Percentiles rank a stretch among this genome's conserved stretches.
Evolutionary conservation across 495 filamentous ascomycete genomes (phyloP).

Genomic region (Tetracladium setigerum): DNA sequence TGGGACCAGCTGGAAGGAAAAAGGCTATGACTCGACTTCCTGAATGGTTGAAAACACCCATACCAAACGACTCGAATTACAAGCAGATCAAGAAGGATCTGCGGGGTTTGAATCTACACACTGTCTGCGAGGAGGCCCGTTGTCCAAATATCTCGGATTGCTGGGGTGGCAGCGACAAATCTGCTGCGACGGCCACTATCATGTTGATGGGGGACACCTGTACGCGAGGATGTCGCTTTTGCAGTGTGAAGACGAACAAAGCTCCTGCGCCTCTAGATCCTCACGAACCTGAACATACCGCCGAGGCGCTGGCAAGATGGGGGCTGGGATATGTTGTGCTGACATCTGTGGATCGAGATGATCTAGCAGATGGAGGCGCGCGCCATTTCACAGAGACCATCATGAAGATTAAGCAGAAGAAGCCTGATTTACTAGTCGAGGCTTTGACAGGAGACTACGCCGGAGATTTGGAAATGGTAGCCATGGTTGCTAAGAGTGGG

Average conservation of each 20-base stretch:
- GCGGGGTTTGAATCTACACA: conserved; percentile 82
- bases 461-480: conserved; percentile 77
- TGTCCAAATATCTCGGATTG: conserved; percentile 98
- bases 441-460: conserved; percentile 86
- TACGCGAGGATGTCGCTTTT: conserved; percentile 94
- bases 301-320: conserved; percentile 88
- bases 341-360: conserved; percentile 89
- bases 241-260: conserved; percentile 84
- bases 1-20: conserved; percentile 72
- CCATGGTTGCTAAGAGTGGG: conserved; percentile 73
- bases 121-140: conserved; percentile 94
- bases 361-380: conserved; percentile 82
- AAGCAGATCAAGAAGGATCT: conserved; percentile 92
- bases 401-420: conserved; percentile 85
- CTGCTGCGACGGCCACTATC: conserved; percentile 91
- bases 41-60: conserved; percentile 91
- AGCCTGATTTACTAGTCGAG: conserved; percentile 81
- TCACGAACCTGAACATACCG: conserved; percentile 94
- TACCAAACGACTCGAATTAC: conserved; percentile 73
- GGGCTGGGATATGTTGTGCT: conserved; percentile 93
- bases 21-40: conserved; percentile 88
- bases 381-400: conserved; percentile 92
- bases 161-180: conserved; percentile 87
- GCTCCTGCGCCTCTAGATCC: conserved; percentile 78
- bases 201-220: conserved; percentile 99